These are phyloP conservation scores for Wickerhamomyces ciferrii DNA, from an alignment of 805 yeast species.

Conservation along the genomic window DNA sequence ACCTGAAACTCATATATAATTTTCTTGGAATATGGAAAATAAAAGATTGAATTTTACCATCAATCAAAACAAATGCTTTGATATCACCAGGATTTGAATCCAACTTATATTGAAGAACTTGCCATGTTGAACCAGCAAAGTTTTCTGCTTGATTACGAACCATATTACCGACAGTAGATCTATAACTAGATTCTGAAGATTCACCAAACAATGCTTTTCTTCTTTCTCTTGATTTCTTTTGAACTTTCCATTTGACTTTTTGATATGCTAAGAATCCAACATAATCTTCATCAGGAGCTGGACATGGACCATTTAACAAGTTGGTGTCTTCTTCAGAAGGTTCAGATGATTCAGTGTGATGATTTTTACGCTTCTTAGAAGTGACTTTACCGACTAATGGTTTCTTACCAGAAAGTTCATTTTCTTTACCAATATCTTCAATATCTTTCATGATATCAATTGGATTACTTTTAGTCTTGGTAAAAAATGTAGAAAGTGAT, in stretches of 20 bases:
- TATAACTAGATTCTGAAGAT: constrained; percentile 41
- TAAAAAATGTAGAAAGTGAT: constrained; percentile 54
- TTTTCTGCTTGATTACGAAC: constrained; percentile 74
- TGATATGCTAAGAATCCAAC: constrained; percentile 65
- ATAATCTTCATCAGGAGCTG: constrained; percentile 64
- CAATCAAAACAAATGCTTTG: constrained; percentile 64
- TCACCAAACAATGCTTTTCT: constrained; percentile 78
- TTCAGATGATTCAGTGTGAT: constrained; percentile 25
- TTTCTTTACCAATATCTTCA: constrained; percentile 58
- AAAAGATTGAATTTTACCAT: constrained; percentile 68
- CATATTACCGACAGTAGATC: constrained; percentile 63
- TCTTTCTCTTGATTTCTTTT: constrained; percentile 64
- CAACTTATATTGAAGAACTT: constrained; percentile 63
- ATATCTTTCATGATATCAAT: constrained; percentile 52
- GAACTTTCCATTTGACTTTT: constrained; percentile 84
- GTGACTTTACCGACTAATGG: constrained; percentile 31
- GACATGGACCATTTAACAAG: constrained; percentile 48
- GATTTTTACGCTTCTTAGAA: constrained; percentile 25
- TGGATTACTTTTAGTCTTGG: constrained; percentile 36
- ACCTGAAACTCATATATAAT: constrained; percentile 62
- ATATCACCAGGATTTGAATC: constrained; percentile 69
- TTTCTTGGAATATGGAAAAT: constrained; percentile 70
- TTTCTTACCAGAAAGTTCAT: constrained; percentile 16
- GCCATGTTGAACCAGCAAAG: constrained; percentile 80
- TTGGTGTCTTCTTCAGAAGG: constrained; percentile 47